Base-by-base conservation (phyloP, 345 rosid genomes). In the Linum usitatissimum region DNA sequence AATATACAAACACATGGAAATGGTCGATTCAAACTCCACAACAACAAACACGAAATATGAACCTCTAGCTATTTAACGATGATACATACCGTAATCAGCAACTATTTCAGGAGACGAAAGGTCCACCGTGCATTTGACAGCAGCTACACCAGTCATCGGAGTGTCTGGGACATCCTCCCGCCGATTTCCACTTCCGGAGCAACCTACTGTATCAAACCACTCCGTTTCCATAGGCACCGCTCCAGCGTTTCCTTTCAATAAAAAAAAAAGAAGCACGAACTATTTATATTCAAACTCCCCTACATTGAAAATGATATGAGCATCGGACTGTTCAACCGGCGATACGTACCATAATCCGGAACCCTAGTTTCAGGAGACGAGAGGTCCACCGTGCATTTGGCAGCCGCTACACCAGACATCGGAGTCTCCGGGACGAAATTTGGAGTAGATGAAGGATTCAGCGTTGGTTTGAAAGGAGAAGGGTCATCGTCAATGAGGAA, bases 201-300 rank as follows among this genome's bases (percentile, higher is more conserved):
- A 70, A 21, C 70, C 67, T 61, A 76, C 81, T 9, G 80, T 71
- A 57, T 82, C 94, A 13, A 66, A 67, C 51, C 71, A 65, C 34
- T 89, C 95, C 59, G 89, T 84, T 67, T 85, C 95, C 73, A 92
- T 71, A 71, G 82, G 77, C 60, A 89, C 72, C 62, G 81, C 58
- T 55, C 84, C 59, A 73, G 66, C 76, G 49, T 61, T 77, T 36
- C 79, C 95, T 86, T 65, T 71, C 9, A 61, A 51, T 18, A 10
- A 40, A 57, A 4, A 57, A 19, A 57, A 2, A 57, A n/a, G n/a
- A n/a, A n/a, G n/a, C n/a, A n/a, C n/a, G n/a, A n/a, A n/a, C n/a
- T n/a, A n/a, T n/a, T n/a, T 8, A 57, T 3, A 57, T 14, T 42
- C 6, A 42, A 42, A 42, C 49, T 42, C 49, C 49, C 9, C 49